Evolutionary conservation across 2,329 filamentous ascomycete species (phyloP), one percentile per base, ranked within the genome.

Genomic region (Cladosporium oxysporum): DNA sequence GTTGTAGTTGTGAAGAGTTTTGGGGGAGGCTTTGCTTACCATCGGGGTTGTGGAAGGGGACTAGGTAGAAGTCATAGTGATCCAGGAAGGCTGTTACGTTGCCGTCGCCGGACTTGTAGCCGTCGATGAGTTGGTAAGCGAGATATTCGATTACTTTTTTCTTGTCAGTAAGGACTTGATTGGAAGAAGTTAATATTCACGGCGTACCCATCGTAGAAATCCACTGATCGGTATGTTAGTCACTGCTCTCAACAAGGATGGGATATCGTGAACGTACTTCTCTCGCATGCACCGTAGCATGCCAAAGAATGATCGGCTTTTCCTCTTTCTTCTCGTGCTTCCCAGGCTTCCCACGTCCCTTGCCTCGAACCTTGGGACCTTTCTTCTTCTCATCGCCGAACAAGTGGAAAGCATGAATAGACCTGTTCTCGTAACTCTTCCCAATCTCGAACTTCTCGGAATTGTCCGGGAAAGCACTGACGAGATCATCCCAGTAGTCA

Each of bases 21-120:
- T 3, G 41, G 41, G 18, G 5, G 16, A 6, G 16, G 14, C n/a
- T 10, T 7, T 33, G 33, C 1, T 44, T 47, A 63, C 61, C 85
- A 64, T 88, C 87, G 0, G 86, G 85, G 72, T 89, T 89, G 18
- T 87, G 85, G 28, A 88, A 77, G 3, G 87, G 87, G 67, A 89
- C 82, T 69, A 90, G 83, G 75, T 88, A 89, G 69, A 88, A 88
- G 76, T 91, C 89, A 72, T 87, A 89, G 64, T 81, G 85, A 75
- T 89, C 82, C 28, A 90, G 80, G 62, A 85, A 81, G 0, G 76
- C 72, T 47, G 75, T 79, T 47, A 83, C 76, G 5, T 76, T 73
- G 1, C 76, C 70, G n/a, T 76, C 69, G 21, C 66, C 70, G 21
- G 75, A 74, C 35, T 71, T 72, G 70, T 85, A 85, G 59, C 80